A percentile compares a stretch with the other conserved stretches of the same genome.
These are phyloP conservation scores for Colletotrichum brevisporum DNA, from an alignment of 2,329 filamentous ascomycete genomes.

Conservation along the genomic window DNA sequence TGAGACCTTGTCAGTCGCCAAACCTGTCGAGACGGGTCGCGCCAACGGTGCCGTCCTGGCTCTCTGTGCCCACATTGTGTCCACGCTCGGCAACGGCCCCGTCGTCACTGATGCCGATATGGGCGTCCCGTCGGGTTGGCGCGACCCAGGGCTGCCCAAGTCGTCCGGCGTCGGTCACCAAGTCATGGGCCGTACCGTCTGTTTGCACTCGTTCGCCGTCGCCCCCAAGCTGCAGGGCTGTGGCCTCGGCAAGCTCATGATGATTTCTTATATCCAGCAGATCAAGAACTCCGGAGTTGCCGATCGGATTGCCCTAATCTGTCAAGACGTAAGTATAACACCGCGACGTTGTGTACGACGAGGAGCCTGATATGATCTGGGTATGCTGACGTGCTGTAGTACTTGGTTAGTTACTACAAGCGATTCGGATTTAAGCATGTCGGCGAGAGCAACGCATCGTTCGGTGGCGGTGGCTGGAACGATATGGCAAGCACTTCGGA, in stretches of 20 bases:
- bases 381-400: conserved; percentile 52
- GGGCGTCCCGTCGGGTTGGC: conserved; percentile 79
- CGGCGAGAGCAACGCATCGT: conserved; percentile 78
- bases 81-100: conserved; percentile 76
- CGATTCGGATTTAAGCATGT: conserved; percentile 79
- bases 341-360: neutral
- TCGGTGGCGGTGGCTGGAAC: conserved; percentile 85
- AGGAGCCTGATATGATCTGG: neutral
- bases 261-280: conserved; percentile 83
- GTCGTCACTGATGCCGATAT: conserved; percentile 83
- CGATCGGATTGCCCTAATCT: conserved; percentile 81
- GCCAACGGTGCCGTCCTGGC: conserved; percentile 69
- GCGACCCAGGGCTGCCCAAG: conserved; percentile 55
- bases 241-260: conserved; percentile 79
- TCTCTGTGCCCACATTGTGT: conserved; percentile 83
- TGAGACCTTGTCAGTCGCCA: conserved; percentile 68
- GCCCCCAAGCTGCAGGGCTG: conserved; percentile 81
- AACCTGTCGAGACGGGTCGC: conserved; percentile 72
- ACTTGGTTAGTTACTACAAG: conserved; percentile 82
- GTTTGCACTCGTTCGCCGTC: conserved; percentile 86
- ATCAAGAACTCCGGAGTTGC: conserved; percentile 79
- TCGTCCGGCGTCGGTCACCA: conserved; percentile 73
- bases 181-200: conserved; percentile 80
- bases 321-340: conserved; percentile 71
- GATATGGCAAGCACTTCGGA: conserved; percentile 75